Base-by-base conservation (phyloP, 108 stramenopile species). In the Fragilaria crotonensis region DNA sequence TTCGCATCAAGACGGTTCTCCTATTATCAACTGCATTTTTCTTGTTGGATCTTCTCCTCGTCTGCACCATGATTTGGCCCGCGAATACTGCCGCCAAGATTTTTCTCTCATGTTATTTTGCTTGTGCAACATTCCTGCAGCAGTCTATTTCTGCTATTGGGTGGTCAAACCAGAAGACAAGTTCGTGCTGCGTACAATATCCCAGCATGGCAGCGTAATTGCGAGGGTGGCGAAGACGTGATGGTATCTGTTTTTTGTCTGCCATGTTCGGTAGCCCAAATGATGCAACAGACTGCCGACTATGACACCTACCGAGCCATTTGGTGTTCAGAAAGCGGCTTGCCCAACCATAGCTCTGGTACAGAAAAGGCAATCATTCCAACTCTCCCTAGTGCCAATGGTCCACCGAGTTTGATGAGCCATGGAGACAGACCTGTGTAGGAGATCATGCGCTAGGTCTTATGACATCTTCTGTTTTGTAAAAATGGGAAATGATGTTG, bases 201-300 rank as follows among this genome's bases (percentile, higher is more conserved):
- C 23, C 72, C 73, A 30, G 69, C 66, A 30, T 60, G 49, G 30
- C 32, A n/a, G 5, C 70, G 54, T 46, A n/a, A n/a, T n/a, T 58
- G 33, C 44, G 25, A 52, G 14, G 63, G 72, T 21, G 64, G 33
- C 23, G 68, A 77, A 31, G 77, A 78, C 41, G 61, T 54, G 18
- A 14, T 71, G n/a, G 66, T 73, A 33, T 69, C 77, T 33, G 63
- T 73, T 7, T 67, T 72, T 59, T 78, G 73, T 33, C 65, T 52
- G 54, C 52, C 66, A 9, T 75, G 69, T 45, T 59, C 70, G 19
- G 62, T 78, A 26, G 63, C 73, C 33, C 77, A 78, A 48, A 75
- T 78, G 70, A 72, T 72, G 21, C 64, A 73, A 46, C 78, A 79
- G 27, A 79, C 78, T 19, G 74, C 75, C n/a, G 78, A 79, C 45